Base-by-base conservation (phyloP, 73 alveolate species). In the Paramecium tetraurelia region DNA sequence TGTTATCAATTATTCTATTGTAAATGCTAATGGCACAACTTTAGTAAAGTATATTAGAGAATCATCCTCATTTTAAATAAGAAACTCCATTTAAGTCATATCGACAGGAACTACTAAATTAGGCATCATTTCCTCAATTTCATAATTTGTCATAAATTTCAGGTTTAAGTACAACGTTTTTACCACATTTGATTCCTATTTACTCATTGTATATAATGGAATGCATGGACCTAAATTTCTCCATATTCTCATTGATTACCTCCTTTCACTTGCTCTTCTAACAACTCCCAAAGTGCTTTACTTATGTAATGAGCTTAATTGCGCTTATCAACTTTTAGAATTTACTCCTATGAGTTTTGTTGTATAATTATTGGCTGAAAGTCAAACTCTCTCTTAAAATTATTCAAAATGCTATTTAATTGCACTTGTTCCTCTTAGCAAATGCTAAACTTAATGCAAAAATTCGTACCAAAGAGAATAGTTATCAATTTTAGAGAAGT, bases 1-100 rank as follows among this genome's bases (percentile, higher is more conserved):
- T 22, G 84, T 63, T 63, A 63, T 63, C 16, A 63, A 27, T 72
- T 72, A 72, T 36, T 72, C 36, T 4, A 72, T 72, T 14, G 86
- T 36, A 38, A 36, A 72, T 36, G 86, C 86, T 72, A 35, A 43
- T 16, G 86, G 86, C 36, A 72, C 86, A 72, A 72, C 86, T 18
- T 36, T 72, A 5, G 40, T 20, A 10, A 36, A 12, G 63, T 40
- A 36, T 1, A 72, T 72, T 33, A 72, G 59, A 38, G 57, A 29
- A 21, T 72, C 63, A 72, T 72, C 86, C 1, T 33, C 57, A 16
- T 31, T 72, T 72, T 72, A 40, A 72, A 72, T 72, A n/a, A 72
- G 59, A 36, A 72, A 35, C 21, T 72, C 59, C 84, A 63, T 63
- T 41, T 31, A 31, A 3, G 12, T 24, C 46, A 63, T 31, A 33